phyloP scores from a whole-genome alignment of 1,139 yeast genomes.

The Diutina mesorugosa region DNA sequence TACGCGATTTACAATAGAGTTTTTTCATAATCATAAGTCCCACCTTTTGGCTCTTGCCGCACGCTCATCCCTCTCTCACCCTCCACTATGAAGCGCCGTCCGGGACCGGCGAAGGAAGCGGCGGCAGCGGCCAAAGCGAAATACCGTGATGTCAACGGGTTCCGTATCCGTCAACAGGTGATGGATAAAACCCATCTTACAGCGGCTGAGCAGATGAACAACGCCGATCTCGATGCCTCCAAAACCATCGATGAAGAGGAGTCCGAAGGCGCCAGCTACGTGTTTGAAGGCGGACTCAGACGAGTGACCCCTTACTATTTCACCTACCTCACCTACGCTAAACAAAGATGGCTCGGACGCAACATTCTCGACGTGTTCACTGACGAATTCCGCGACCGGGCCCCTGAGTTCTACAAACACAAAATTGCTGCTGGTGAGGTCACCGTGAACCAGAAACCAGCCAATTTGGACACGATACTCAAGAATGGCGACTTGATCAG shows the following conservation, averaged over 20 bases:
- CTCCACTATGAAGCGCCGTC: neutral
- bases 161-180: slow-evolving; percentile 32
- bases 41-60: neutral
- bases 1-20: no score
- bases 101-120: neutral
- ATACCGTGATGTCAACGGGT: slow-evolving; percentile 34
- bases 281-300: slow-evolving; percentile 49
- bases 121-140: slow-evolving; percentile 6
- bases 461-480: slow-evolving; percentile 52
- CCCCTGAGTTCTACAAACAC: slow-evolving; percentile 50
- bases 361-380: slow-evolving; percentile 68
- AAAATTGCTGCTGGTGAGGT: slow-evolving; percentile 70
- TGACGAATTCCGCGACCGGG: slow-evolving; percentile 75
- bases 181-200: slow-evolving; percentile 26
- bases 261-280: slow-evolving; percentile 37
- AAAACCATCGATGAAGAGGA: slow-evolving; percentile 36
- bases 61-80: neutral
- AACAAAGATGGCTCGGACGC: slow-evolving; percentile 81
- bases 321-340: slow-evolving; percentile 85
- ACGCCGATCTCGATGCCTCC: slow-evolving; percentile 14
- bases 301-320: slow-evolving; percentile 76
- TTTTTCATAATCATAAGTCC: no score
- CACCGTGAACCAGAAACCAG: slow-evolving; percentile 50
- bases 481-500: slow-evolving; percentile 76
- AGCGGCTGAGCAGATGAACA: slow-evolving; percentile 20